These are phyloP conservation scores for Patellaria atrata DNA, from an alignment of 495 filamentous ascomycete species.

Conservation along the genomic window DNA sequence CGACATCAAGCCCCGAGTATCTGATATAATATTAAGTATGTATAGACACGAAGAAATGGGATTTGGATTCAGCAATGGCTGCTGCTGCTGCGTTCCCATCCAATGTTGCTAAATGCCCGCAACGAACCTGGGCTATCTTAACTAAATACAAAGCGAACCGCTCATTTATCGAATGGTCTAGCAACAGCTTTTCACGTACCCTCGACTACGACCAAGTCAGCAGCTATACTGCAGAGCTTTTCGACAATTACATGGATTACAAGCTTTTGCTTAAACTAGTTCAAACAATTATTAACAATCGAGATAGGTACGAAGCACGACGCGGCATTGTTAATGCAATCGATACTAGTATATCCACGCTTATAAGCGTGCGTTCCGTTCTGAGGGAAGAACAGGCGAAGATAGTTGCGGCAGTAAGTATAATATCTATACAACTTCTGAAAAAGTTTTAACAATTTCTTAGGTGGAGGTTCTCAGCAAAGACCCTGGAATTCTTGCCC, in stretches of 20 bases:
- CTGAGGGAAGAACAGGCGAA: not conserved
- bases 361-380: not conserved
- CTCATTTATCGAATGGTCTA: not conserved
- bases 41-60: slow-evolving; percentile 2
- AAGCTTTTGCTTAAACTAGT: not conserved
- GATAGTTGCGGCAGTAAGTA: not conserved
- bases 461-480: not conserved
- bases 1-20: too few relatives aligned
- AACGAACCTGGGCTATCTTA: slow-evolving; percentile 12
- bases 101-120: slow-evolving; percentile 22
- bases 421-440: not conserved
- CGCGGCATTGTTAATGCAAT: not conserved
- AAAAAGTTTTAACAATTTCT: not conserved
- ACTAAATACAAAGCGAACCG: not conserved
- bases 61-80: slow-evolving; percentile 1
- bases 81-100: slow-evolving; percentile 25
- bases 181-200: not conserved
- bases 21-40: slow-evolving; percentile 4
- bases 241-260: slow-evolving; percentile 2
- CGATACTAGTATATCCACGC: not conserved
- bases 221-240: not conserved
- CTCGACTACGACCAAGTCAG: slow-evolving; percentile 1
- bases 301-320: not conserved
- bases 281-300: not conserved
- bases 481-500: not conserved